Percentiles rank a stretch among this genome's conserved stretches.
Conservation (phyloP, 495 filamentous ascomycete genomes). For the Penicillium lividum region DNA sequence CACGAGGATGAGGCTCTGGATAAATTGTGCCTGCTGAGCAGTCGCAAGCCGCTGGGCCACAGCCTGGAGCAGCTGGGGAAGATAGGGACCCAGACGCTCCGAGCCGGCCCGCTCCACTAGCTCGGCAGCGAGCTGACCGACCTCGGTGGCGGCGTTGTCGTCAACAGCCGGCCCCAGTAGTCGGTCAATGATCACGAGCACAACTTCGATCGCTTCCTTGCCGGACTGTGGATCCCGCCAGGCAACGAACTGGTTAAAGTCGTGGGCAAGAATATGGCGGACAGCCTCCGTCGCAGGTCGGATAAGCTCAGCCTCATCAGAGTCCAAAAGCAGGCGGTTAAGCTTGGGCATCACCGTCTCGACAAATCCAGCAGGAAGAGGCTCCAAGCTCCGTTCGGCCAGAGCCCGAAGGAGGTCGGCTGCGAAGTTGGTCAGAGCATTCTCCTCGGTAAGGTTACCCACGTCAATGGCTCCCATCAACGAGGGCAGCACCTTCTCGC, state of each 20-base stretch:
- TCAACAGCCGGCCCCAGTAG: slow-evolving; percentile 78
- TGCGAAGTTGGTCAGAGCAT: slow-evolving; percentile 79
- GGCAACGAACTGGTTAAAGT: slow-evolving; percentile 79
- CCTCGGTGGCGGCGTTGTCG: slow-evolving; percentile 91
- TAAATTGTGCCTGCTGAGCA: slow-evolving; percentile 80
- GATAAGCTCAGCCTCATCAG: slow-evolving; percentile 80
- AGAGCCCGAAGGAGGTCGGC: slow-evolving; percentile 81
- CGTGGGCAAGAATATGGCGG: slow-evolving; percentile 83
- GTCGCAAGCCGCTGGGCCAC: slow-evolving; percentile 84
- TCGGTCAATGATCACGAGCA: slow-evolving; percentile 90
- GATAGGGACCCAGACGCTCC: slow-evolving; percentile 84
- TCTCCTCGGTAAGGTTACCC: slow-evolving; percentile 78
- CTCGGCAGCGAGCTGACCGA: slow-evolving; percentile 91
- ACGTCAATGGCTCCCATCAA: slow-evolving; percentile 88
- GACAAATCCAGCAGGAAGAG: slow-evolving; percentile 84
- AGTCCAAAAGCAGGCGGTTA: slow-evolving; percentile 74
- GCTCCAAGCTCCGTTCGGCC: slow-evolving; percentile 75
- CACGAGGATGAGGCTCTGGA: slow-evolving; percentile 89
- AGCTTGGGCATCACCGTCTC: slow-evolving; percentile 83
- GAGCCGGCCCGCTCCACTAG: slow-evolving; percentile 91
- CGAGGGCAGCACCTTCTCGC: slow-evolving; percentile 82
- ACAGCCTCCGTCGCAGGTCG: slow-evolving; percentile 83
- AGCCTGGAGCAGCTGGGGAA: slow-evolving; percentile 84
- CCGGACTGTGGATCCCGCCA: slow-evolving; percentile 73
- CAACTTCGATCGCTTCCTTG: slow-evolving; percentile 83